Percentiles rank a stretch among this genome's conserved stretches.
Conservation (phyloP, 129 eudicot genomes). For the Tagetes patula region DNA sequence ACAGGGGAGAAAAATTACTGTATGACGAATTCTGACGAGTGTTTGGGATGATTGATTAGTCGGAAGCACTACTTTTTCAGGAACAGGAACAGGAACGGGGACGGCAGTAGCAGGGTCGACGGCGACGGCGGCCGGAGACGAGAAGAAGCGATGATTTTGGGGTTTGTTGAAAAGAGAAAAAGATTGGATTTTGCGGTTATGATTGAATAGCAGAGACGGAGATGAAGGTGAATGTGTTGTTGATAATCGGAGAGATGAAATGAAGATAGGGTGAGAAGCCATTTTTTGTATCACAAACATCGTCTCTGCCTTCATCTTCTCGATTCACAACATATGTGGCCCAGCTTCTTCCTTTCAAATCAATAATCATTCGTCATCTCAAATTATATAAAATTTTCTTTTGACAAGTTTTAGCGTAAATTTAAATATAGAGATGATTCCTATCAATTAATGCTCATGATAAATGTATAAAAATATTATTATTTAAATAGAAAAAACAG, state of each 20-base stretch:
- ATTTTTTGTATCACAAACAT: slow-evolving; percentile 45
- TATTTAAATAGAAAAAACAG: no score
- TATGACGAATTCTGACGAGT: slow-evolving; percentile 88
- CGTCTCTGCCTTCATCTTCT: background rate
- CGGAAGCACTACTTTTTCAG: slow-evolving; percentile 65
- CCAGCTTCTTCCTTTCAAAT: no score
- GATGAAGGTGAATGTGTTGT: slow-evolving; percentile 27
- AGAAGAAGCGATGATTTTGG: slow-evolving; percentile 25
- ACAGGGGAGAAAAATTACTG: slow-evolving; percentile 42
- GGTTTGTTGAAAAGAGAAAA: slow-evolving; percentile 32
- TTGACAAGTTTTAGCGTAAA: no score
- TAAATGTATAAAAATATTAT: no score
- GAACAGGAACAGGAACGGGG: slow-evolving; percentile 13
- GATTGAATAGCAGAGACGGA: slow-evolving; percentile 16
- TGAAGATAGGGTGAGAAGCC: slow-evolving; percentile 56
- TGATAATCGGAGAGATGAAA: slow-evolving; percentile 42
- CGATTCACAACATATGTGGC: no score
- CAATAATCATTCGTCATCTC: no score
- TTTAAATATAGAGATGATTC: no score
- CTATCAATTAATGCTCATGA: no score
- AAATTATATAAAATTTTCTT: no score
- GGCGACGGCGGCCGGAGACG: slow-evolving; percentile 51
- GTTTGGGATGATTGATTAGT: slow-evolving; percentile 71
- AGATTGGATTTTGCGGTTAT: slow-evolving; percentile 12
- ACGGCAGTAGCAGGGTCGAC: slow-evolving; percentile 34